Evolutionary conservation across 805 yeast species (phyloP).

Genomic region (Ogataea methylovora): DNA sequence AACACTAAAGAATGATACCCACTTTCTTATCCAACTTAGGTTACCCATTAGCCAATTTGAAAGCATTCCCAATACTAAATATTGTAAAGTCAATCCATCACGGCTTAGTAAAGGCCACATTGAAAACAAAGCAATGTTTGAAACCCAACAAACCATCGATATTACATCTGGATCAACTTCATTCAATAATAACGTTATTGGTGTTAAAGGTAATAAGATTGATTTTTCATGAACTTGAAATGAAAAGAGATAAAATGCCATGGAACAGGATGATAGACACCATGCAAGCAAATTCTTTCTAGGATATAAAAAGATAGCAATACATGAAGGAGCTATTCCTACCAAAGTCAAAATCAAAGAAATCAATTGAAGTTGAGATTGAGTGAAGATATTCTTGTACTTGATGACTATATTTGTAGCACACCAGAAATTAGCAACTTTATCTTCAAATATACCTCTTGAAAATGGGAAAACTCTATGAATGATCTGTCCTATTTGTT

Average conservation of each 20-base stretch:
- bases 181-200: conserved; percentile 62
- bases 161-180: conserved; percentile 49
- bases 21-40: conserved; percentile 44
- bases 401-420: conserved; percentile 77
- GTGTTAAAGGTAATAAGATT: conserved; percentile 80
- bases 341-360: conserved; percentile 48
- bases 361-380: conserved; percentile 48
- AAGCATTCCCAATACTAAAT: conserved; percentile 47
- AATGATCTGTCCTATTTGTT: conserved; percentile 49
- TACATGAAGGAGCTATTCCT: conserved; percentile 50
- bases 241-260: conserved; percentile 84
- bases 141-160: conserved; percentile 82
- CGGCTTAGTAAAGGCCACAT: conserved; percentile 79
- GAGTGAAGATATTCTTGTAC: conserved; percentile 48
- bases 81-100: conserved; percentile 72
- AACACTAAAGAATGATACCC: conserved; percentile 10
- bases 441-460: conserved; percentile 93
- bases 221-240: conserved; percentile 97
- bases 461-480: conserved; percentile 82
- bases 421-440: conserved; percentile 97
- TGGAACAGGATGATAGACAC: conserved; percentile 75
- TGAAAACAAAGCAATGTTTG: conserved; percentile 77
- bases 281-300: conserved; percentile 47
- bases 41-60: conserved; percentile 80
- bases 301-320: conserved; percentile 43